Evolutionary conservation across 23 red algal genomes (phyloP).

Genomic region (Gracilariopsis chorda): DNA sequence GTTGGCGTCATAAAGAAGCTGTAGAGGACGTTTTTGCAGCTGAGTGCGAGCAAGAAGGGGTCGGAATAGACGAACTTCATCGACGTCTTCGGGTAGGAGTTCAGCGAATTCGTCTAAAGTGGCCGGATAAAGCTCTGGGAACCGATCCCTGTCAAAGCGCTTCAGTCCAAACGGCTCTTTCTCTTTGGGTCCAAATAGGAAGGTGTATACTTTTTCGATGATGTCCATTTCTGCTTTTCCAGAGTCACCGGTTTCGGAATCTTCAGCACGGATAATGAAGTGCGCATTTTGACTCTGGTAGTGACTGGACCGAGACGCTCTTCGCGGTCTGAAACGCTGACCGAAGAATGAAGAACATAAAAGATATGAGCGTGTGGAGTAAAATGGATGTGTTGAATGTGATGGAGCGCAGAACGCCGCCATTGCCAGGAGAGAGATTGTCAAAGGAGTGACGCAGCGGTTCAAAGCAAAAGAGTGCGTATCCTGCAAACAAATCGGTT

Average conservation of each 20-base stretch:
- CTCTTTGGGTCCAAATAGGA: constrained; percentile 69
- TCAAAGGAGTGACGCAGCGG: too few species aligned
- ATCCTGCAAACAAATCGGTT: too few species aligned
- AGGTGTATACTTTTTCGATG: constrained; percentile 49
- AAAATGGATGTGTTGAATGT: too few species aligned
- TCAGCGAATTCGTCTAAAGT: constrained; percentile 71
- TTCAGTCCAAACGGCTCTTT: constrained; percentile 68
- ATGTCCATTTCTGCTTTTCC: constrained; percentile 27
- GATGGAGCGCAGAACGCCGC: too few species aligned
- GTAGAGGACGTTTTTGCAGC: constrained; percentile 33
- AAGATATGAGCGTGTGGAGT: too few species aligned
- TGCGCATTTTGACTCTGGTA: too few species aligned
- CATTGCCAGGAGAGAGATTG: too few species aligned
- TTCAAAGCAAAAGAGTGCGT: too few species aligned
- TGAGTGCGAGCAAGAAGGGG: constrained; percentile 76
- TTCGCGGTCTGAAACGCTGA: too few species aligned
- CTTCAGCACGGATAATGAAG: neutral
- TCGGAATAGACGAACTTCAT: constrained; percentile 56
- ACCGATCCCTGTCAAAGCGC: constrained; percentile 80
- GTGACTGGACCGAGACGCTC: too few species aligned
- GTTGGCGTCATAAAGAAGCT: constrained; percentile 70
- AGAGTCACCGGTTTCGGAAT: neutral
- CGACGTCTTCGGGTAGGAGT: constrained; percentile 26
- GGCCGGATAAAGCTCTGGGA: constrained; percentile 79
- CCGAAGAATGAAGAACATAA: too few species aligned